Conservation (phyloP, 352 stramenopile genomes). For the Globisporangium megalacanthum region DNA sequence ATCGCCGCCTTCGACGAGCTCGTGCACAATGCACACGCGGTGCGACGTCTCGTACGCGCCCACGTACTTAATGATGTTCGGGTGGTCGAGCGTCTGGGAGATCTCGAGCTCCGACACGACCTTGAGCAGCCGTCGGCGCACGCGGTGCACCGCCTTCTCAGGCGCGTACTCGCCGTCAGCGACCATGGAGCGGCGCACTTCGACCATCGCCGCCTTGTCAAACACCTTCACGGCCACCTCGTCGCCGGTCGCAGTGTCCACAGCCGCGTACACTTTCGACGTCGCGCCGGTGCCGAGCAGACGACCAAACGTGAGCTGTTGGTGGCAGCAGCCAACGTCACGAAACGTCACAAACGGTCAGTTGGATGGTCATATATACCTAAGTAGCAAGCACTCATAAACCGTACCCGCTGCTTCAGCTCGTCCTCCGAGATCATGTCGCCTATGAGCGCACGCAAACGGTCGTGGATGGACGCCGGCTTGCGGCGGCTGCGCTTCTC, state of each 20-base stretch:
- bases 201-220: conserved; percentile 79
- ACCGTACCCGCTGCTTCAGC: conserved; percentile 39
- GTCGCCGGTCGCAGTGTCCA: conserved; percentile 38
- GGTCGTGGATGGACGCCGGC: conserved; percentile 47
- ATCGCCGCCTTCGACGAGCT: conserved; percentile 69
- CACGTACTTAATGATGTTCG: conserved; percentile 76
- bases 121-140: conserved; percentile 66
- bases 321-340: no score
- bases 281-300: conserved; percentile 68
- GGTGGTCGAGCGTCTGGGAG: conserved; percentile 58
- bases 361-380: background rate
- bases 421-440: conserved; percentile 55
- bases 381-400: no score
- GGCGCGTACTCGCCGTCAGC: conserved; percentile 45
- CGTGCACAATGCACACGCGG: conserved; percentile 73
- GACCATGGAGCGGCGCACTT: conserved; percentile 70
- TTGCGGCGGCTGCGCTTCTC: conserved; percentile 6
- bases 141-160: conserved; percentile 71
- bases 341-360: background rate
- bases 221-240: conserved; percentile 79
- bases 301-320: conserved; percentile 50
- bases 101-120: conserved; percentile 84
- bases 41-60: conserved; percentile 75
- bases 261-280: conserved; percentile 65
- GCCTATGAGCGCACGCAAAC: conserved; percentile 53